These are phyloP conservation scores for Glycine latifolia DNA, from an alignment of 306 rosid genomes.

Conservation along the genomic window DNA sequence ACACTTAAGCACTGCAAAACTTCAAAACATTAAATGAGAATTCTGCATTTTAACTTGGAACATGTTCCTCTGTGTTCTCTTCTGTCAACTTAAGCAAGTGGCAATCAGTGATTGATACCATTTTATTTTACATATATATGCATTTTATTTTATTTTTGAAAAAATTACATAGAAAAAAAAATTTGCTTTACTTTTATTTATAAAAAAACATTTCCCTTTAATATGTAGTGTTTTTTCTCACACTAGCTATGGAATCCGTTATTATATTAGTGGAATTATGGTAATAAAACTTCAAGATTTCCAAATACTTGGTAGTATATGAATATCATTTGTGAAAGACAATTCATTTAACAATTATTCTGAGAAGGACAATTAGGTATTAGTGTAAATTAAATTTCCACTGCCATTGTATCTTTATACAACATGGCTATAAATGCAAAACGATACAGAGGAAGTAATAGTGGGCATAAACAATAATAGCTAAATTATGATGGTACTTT, in stretches of 20 bases:
- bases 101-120: too few species aligned
- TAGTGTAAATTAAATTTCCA: slow-evolving; percentile 22
- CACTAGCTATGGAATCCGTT: background rate
- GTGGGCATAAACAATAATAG: slow-evolving; percentile 39
- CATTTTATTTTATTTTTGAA: background rate
- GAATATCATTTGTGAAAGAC: background rate
- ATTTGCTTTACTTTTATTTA: background rate
- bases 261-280: slow-evolving; percentile 7
- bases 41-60: too few species aligned
- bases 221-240: too few species aligned
- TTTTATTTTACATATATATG: too few species aligned
- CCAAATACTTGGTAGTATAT: background rate
- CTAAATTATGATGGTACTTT: too few species aligned
- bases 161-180: background rate
- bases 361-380: slow-evolving; percentile 40
- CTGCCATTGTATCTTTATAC: background rate
- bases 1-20: too few species aligned
- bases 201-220: too few species aligned
- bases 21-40: too few species aligned
- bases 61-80: too few species aligned
- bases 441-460: background rate
- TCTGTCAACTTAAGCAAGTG: too few species aligned
- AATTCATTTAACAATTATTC: slow-evolving; percentile 28
- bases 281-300: slow-evolving; percentile 22
- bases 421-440: slow-evolving; percentile 47